Evolutionary conservation across 495 filamentous ascomycete genomes (phyloP), one percentile per base, ranked within the genome.

Genomic region (Rhizodiscina lignyota): DNA sequence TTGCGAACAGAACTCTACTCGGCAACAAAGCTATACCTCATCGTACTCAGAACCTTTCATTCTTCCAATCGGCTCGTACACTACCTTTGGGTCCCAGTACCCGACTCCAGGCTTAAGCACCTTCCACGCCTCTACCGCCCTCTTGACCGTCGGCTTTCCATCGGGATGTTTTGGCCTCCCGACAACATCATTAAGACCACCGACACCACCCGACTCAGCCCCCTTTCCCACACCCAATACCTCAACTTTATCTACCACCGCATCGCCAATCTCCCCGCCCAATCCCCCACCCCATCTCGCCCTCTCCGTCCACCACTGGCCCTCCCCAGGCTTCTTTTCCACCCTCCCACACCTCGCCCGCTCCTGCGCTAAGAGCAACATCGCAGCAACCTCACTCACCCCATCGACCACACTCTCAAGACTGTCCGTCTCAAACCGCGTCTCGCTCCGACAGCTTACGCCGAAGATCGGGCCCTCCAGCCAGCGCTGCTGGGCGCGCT

Each of bases 361-460:
- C 50, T 91, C 81, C 56, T 94, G 84, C 0, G 83, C 85, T 5
- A 83, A 67, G 24, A 84, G 61, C 5, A 93, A 62, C 44, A 83
- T 69, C 8, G 70, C 71, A 8, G 80, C 68, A 2, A 87, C 35
- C n/a, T 24, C 34, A 36, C 6, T 22, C 42, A 29, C 8, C 13
- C 32, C 20, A 30, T 38, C 34, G 23, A 10, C 6, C 18, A 21
- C 31, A 34, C 32, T 21, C 12, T 5, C 4, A 26, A 12, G 11
- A n/a, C 30, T 29, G 27, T 36, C 6, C 34, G 30, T 10, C 61
- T 60, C 46, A 77, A 75, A 13, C 53, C 37, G 38, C 5, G 66
- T 63, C 53, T 83, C 58, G 49, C 67, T 36, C 43, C 82, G 41
- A 56, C 77, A 61, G 64, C 70, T 53, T 1, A 72, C 53, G 18